These are phyloP conservation scores for Dryas integrifolia DNA, from an alignment of 331 rosid species.

Conservation along the genomic window DNA sequence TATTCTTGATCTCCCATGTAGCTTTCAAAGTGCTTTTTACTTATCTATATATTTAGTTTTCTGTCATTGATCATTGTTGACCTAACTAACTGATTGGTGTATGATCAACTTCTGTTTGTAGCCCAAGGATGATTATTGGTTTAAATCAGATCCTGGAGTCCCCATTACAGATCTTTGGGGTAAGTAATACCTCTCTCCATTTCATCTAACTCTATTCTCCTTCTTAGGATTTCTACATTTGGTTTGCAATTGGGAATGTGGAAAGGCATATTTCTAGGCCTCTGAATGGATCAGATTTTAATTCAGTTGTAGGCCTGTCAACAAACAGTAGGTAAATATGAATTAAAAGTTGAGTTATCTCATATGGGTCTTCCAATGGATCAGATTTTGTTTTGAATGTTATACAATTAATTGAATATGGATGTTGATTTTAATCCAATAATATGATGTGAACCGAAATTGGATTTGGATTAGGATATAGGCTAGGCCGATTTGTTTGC, in stretches of 20 bases:
- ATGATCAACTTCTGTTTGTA: slow-evolving; percentile 28
- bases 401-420: not conserved
- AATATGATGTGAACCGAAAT: not conserved
- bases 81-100: slow-evolving; percentile 5
- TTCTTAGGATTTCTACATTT: no score
- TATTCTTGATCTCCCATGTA: not conserved
- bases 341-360: no score
- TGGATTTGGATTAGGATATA: not conserved
- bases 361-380: no score
- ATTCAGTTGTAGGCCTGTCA: no score
- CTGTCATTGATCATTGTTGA: not conserved
- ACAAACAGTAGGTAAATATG: no score
- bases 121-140: slow-evolving; percentile 80
- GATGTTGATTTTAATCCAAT: no score
- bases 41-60: not conserved
- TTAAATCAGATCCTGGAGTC: slow-evolving; percentile 57
- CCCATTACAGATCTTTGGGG: slow-evolving; percentile 67
- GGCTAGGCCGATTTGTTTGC: not conserved
- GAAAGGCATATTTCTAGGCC: no score
- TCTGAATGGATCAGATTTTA: no score
- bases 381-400: not conserved
- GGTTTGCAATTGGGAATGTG: no score
- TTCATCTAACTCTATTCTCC: not conserved
- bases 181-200: slow-evolving; percentile 35
- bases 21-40: slow-evolving; percentile 8